Conservation (phyloP, 345 rosid genomes). For the Salix exigua region DNA sequence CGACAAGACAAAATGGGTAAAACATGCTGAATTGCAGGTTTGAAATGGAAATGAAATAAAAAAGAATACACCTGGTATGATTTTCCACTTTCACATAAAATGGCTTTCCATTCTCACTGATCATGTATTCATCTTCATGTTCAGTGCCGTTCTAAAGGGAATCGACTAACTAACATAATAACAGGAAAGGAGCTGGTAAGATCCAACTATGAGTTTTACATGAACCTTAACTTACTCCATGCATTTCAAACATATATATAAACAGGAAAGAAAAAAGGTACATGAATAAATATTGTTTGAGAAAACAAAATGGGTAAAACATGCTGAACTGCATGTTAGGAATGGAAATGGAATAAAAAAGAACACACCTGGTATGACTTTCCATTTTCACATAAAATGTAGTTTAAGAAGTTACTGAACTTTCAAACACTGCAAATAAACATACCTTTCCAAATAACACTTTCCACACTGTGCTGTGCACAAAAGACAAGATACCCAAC, state of each 20-base stretch:
- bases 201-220: neutral
- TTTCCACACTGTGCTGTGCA: constrained; percentile 97
- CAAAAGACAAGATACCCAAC: constrained; percentile 84
- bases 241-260: neutral
- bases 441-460: constrained; percentile 88
- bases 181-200: neutral
- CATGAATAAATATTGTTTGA: neutral
- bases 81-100: neutral
- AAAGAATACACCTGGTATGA: neutral
- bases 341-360: neutral
- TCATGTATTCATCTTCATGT: constrained; percentile 98
- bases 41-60: neutral
- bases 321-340: neutral
- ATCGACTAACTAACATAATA: constrained; percentile 64
- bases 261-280: neutral
- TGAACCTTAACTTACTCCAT: neutral
- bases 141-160: constrained; percentile 98
- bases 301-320: neutral
- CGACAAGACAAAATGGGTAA: neutral
- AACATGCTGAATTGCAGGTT: neutral
- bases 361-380: neutral
- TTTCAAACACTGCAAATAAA: neutral
- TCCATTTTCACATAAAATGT: neutral
- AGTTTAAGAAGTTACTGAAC: neutral
- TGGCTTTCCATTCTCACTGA: constrained; percentile 59